These are phyloP conservation scores for Penicillium malachiteum DNA, from an alignment of 495 filamentous ascomycete genomes.

Conservation along the genomic window DNA sequence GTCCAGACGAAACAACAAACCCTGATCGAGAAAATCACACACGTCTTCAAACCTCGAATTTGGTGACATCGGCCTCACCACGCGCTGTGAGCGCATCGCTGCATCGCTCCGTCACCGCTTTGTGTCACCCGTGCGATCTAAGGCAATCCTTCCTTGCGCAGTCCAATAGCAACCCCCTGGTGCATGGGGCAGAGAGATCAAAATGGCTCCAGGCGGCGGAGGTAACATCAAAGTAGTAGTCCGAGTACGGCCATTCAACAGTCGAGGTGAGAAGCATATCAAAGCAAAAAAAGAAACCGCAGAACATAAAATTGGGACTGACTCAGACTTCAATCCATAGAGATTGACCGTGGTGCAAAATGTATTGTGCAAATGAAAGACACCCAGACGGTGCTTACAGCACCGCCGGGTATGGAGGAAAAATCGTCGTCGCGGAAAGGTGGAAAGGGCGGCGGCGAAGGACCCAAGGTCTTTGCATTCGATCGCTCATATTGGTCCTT, in stretches of 20 bases:
- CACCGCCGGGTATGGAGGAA: constrained; percentile 65
- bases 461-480: constrained; percentile 88
- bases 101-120: constrained; percentile 26
- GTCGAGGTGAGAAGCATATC: constrained; percentile 65
- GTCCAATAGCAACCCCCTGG: constrained; percentile 20
- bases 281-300: constrained; percentile 2
- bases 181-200: constrained; percentile 40
- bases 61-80: constrained; percentile 24
- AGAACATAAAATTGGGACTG: background rate
- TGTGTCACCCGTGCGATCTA: constrained; percentile 17
- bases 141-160: constrained; percentile 1
- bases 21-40: background rate
- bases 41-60: background rate
- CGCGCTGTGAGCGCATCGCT: constrained; percentile 40
- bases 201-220: constrained; percentile 75
- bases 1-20: constrained; percentile 9
- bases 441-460: constrained; percentile 65
- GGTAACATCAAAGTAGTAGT: constrained; percentile 99
- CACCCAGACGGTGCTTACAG: constrained; percentile 81
- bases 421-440: constrained; percentile 52
- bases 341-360: constrained; percentile 89
- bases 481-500: constrained; percentile 99
- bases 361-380: constrained; percentile 97
- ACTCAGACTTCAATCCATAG: constrained; percentile 38
- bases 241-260: constrained; percentile 87